Percentiles rank a stretch among this genome's conserved stretches.
Evolutionary conservation across 805 yeast genomes (phyloP).

Genomic region (Ogataea nonfermentans): DNA sequence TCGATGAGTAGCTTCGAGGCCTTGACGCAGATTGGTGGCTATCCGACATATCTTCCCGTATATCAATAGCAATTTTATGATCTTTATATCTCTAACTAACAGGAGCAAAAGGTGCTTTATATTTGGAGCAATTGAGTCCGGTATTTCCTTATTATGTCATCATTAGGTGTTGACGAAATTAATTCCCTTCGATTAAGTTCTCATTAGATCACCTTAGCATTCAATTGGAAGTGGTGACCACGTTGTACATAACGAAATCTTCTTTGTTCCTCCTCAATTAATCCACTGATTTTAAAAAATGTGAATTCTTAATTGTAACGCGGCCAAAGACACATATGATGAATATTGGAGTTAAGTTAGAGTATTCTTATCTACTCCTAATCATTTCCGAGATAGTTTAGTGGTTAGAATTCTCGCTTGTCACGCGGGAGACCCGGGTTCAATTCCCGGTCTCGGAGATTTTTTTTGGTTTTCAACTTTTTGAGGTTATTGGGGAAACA

Average conservation of each 20-base stretch:
- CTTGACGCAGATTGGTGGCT: constrained; percentile 6
- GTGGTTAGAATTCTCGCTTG: constrained; percentile 42
- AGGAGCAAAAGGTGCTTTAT: too few relatives aligned
- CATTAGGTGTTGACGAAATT: too few relatives aligned
- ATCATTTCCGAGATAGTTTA: constrained; percentile 37
- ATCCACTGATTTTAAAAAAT: too few relatives aligned
- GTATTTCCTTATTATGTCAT: not conserved
- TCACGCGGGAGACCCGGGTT: constrained; percentile 44
- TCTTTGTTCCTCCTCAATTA: too few relatives aligned
- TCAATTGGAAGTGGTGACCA: too few relatives aligned
- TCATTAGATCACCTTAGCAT: not conserved
- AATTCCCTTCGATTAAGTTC: too few relatives aligned
- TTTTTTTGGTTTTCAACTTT: constrained; percentile 11
- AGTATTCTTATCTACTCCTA: too few relatives aligned
- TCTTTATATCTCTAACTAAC: too few relatives aligned
- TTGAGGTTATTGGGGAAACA: constrained; percentile 1
- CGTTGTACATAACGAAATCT: too few relatives aligned
- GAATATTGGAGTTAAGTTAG: too few relatives aligned
- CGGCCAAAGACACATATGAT: too few relatives aligned
- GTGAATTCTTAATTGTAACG: too few relatives aligned
- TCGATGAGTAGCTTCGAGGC: constrained; percentile 22
- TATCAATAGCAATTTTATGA: not conserved
- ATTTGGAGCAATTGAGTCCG: not conserved
- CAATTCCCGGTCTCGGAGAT: constrained; percentile 41
- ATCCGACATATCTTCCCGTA: not conserved